Evolutionary conservation across 2,329 filamentous ascomycete species (phyloP), one percentile per base, ranked within the genome.

Genomic region (Epichloe amarillans): DNA sequence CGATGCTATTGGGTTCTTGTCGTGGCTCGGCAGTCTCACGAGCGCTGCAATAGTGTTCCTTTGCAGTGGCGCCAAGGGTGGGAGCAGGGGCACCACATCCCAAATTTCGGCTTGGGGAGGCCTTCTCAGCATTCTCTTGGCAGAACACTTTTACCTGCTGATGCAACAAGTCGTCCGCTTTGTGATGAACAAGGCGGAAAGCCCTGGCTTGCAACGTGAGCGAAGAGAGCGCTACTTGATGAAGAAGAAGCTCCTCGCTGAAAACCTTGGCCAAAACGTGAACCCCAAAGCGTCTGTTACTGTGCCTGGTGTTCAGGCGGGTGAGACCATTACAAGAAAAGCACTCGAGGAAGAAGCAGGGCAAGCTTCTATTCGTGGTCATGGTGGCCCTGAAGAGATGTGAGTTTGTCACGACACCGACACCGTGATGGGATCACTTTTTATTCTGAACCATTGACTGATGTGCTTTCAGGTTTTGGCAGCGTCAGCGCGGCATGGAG

Each of bases 1-100:
- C 12, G 80, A 89, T 56, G 83, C 86, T 1, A 74, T 98, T 2
- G 84, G 83, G 15, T 94, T 97, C 64, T 72, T 97, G n/a, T 85
- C 88, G 3, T 97, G 93, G 93, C 73, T 96, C 23, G 93, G 93
- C 40, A 93, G 85, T 57, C 72, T 97, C 53, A 94, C 89, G 5
- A 89, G 86, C 50, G 82, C 89, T 0, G 88, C 90, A 0, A 79
- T 97, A 46, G 86, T 95, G 0, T 95, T 89, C 65, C 80, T 98
- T 60, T 97, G 96, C 72, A 84, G 80, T 57, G 80, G 82, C 48
- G 75, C 83, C 50, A 75, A 77, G 2, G 69, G 83, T 40, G 84
- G 83, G 0, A 77, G 79, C 0, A 75, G 78, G 50, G 85, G 85
- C 39, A 76, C 76, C 15, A 82, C 84, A 0, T 79, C 78, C 43